Evolutionary conservation across 2,329 filamentous ascomycete species (phyloP).

Genomic region (Aurifilum marmelostoma): DNA sequence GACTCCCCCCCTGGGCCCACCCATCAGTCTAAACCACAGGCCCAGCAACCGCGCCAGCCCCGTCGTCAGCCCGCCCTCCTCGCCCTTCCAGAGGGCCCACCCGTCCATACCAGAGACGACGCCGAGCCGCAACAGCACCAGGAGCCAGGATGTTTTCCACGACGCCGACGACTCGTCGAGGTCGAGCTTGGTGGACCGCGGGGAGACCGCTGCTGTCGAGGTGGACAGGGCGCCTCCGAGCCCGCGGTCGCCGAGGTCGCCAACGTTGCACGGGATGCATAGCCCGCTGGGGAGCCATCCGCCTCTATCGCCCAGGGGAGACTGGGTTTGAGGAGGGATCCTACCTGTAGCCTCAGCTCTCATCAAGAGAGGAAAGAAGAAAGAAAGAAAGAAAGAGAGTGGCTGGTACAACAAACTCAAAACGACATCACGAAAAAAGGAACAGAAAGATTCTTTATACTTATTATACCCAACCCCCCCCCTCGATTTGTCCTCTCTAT

Average conservation of each 20-base stretch:
- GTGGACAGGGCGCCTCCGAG: background rate
- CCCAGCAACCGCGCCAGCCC: constrained; percentile 7
- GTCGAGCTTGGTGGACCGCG: background rate
- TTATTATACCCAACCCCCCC: background rate
- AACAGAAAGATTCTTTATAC: background rate
- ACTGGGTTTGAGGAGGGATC: constrained; percentile 19
- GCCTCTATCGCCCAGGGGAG: constrained; percentile 10
- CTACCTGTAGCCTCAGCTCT: no score
- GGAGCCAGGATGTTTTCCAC: background rate
- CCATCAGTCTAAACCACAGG: constrained; percentile 8
- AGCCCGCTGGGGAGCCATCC: constrained; percentile 26
- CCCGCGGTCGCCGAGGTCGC: constrained; percentile 1
- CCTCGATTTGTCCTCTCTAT: background rate
- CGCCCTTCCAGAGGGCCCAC: constrained; percentile 15
- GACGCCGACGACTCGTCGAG: constrained; percentile 10
- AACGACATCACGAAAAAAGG: background rate
- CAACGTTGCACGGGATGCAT: background rate
- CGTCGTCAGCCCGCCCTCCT: background rate
- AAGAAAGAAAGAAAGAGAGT: background rate
- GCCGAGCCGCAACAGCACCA: constrained; percentile 3
- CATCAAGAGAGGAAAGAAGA: background rate
- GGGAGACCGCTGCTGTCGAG: background rate
- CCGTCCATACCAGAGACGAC: constrained; percentile 3
- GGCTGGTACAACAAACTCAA: no score
- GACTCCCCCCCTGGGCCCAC: background rate